Percentiles rank a stretch among this genome's conserved stretches.
Conservation (phyloP, 768 basidiomycete genomes). For the Termitomyces eurrhizus region DNA sequence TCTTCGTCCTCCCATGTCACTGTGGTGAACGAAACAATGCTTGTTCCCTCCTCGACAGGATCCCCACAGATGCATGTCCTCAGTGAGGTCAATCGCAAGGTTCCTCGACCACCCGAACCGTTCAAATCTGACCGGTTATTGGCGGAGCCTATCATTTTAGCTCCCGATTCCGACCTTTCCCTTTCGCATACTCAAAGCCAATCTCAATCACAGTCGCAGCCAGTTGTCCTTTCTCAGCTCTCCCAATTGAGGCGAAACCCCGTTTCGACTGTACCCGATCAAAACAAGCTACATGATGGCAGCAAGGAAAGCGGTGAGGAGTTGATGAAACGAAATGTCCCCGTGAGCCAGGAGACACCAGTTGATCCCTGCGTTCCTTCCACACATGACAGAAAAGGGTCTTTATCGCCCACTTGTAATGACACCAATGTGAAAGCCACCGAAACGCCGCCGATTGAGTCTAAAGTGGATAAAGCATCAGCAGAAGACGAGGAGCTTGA, state of each 20-base stretch:
- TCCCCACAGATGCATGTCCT: constrained; percentile 14
- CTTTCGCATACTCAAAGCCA: constrained; percentile 30
- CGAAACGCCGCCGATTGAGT: background rate
- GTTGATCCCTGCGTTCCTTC: too few relatives aligned
- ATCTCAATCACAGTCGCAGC: constrained; percentile 26
- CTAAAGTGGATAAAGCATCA: too few relatives aligned
- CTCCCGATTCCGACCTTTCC: constrained; percentile 55
- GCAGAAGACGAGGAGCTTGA: background rate
- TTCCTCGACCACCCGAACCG: constrained; percentile 41
- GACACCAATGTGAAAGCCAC: background rate
- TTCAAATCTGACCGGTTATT: constrained; percentile 19
- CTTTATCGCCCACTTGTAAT: background rate
- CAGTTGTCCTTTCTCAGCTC: constrained; percentile 16
- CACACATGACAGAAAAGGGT: too few relatives aligned
- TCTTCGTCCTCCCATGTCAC: constrained; percentile 2
- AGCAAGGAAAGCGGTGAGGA: background rate
- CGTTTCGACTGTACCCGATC: background rate
- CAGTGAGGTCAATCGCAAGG: constrained; percentile 36
- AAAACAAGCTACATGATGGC: too few relatives aligned
- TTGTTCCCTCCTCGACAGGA: constrained; percentile 2
- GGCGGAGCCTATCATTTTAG: constrained; percentile 41
- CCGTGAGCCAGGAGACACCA: background rate
- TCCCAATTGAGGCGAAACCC: constrained; percentile 6
- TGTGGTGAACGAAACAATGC: constrained; percentile 11
- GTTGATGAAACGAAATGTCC: background rate